These are phyloP conservation scores for Clarireedia paspali DNA, from an alignment of 2,329 filamentous ascomycete genomes.

Conservation along the genomic window DNA sequence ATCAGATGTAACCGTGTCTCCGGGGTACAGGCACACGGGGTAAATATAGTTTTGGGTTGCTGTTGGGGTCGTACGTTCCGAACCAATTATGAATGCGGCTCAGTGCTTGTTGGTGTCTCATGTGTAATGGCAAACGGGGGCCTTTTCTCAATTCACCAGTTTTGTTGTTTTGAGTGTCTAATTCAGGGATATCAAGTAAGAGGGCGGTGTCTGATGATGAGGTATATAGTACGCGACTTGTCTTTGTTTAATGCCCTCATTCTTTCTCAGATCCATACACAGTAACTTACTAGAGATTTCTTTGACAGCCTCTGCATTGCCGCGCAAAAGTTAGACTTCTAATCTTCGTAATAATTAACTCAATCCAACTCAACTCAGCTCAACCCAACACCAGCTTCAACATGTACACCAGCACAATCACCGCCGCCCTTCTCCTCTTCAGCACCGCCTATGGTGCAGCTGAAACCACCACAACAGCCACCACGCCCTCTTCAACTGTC, in stretches of 20 bases:
- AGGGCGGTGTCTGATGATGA: too few species aligned
- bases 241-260: neutral
- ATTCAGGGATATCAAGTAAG: too few species aligned
- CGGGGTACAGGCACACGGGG: neutral
- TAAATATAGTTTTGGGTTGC: neutral
- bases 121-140: neutral
- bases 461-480: conserved; percentile 11
- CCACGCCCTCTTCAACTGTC: conserved; percentile 6
- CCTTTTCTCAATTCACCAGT: neutral
- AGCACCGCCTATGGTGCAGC: conserved; percentile 11
- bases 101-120: neutral
- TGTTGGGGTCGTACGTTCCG: neutral
- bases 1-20: neutral
- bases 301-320: too few species aligned
- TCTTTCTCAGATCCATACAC: neutral
- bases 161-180: too few species aligned
- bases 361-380: neutral
- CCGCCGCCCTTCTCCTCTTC: conserved; percentile 16
- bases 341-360: neutral
- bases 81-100: neutral
- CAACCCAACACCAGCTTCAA: conserved; percentile 3
- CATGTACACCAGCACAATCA: conserved; percentile 25
- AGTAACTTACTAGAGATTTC: too few species aligned
- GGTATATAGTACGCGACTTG: neutral
- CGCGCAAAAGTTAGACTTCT: neutral